A percentile compares a stretch with the other conserved stretches of the same genome.
phyloP scores from a whole-genome alignment of 2,329 filamentous ascomycete species.

The Ceratocystis cubensis region DNA sequence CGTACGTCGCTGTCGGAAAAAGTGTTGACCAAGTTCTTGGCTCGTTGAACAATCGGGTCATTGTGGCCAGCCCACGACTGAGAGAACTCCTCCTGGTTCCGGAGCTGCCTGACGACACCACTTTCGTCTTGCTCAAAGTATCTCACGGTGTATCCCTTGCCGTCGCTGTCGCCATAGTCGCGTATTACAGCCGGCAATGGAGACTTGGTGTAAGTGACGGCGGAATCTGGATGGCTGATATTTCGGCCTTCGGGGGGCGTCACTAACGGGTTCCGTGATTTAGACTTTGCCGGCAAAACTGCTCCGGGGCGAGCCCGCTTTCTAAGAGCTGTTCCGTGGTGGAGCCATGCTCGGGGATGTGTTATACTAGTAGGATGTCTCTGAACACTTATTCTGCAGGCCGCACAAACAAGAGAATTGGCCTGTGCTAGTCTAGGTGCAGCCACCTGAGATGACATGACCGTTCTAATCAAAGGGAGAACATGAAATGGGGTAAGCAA shows the following conservation, averaged over 20 bases:
- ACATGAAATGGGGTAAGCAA: slow-evolving; percentile 2
- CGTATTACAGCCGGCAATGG: slow-evolving; percentile 20
- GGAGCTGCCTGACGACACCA: slow-evolving; percentile 29
- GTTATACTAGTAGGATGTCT: not conserved
- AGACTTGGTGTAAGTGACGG: slow-evolving; percentile 16
- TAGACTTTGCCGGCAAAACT: not conserved
- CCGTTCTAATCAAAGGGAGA: not conserved
- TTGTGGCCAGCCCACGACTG: slow-evolving; percentile 29
- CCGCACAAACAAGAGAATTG: slow-evolving; percentile 15
- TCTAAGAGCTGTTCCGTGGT: not conserved
- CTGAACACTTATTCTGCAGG: not conserved
- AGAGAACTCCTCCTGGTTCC: slow-evolving; percentile 32
- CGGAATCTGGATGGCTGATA: slow-evolving; percentile 12
- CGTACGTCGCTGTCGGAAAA: slow-evolving; percentile 20
- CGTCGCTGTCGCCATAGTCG: slow-evolving; percentile 15
- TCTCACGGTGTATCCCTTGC: slow-evolving; percentile 19
- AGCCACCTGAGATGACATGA: slow-evolving; percentile 19
- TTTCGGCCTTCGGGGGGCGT: slow-evolving; percentile 6
- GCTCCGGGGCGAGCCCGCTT: slow-evolving; percentile 15
- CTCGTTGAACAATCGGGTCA: slow-evolving; percentile 22
- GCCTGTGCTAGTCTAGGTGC: slow-evolving; percentile 19
- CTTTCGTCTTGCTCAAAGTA: slow-evolving; percentile 35
- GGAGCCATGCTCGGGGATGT: slow-evolving; percentile 14
- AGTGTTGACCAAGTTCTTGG: slow-evolving; percentile 14
- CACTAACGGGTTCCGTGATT: not conserved